Percentiles rank a stretch among this genome's conserved stretches.
Evolutionary conservation across 2,329 filamentous ascomycete species (phyloP).

Genomic region (Nannizziopsis arthrosporioides): DNA sequence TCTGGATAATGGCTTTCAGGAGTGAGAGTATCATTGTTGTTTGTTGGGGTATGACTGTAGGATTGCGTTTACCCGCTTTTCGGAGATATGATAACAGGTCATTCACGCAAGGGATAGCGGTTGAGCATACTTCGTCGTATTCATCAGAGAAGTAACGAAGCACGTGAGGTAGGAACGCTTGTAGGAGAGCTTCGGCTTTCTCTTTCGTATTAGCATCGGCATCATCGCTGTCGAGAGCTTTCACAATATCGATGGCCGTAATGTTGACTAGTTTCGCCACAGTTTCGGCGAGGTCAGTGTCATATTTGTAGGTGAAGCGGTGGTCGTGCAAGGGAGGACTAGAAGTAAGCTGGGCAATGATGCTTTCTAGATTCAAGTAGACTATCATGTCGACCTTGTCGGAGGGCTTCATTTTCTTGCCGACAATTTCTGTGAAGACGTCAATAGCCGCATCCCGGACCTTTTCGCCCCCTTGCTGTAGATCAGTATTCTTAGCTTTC

Average conservation of each 20-base stretch:
- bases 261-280: conserved; percentile 94
- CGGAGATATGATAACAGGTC: conserved; percentile 86
- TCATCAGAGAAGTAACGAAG: conserved; percentile 94
- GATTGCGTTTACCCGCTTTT: conserved; percentile 55
- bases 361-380: conserved; percentile 75
- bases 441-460: conserved; percentile 86
- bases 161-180: conserved; percentile 72
- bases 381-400: conserved; percentile 92
- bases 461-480: conserved; percentile 61
- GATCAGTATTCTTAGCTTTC: conserved; percentile 50
- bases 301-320: conserved; percentile 73
- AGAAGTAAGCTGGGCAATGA: conserved; percentile 73
- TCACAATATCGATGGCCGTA: conserved; percentile 74
- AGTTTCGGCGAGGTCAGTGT: conserved; percentile 87
- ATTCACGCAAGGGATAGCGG: conserved; percentile 83
- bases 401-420: conserved; percentile 90
- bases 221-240: conserved; percentile 61
- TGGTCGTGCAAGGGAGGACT: conserved; percentile 70
- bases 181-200: conserved; percentile 70
- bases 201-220: conserved; percentile 51
- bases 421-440: conserved; percentile 87
- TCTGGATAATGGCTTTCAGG: conserved; percentile 79
- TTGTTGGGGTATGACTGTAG: conserved; percentile 60
- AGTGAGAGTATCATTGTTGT: conserved; percentile 75
- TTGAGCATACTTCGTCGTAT: conserved; percentile 95